Conservation (phyloP, 176 grass and related monocot genomes). For the Oryza australiensis region DNA sequence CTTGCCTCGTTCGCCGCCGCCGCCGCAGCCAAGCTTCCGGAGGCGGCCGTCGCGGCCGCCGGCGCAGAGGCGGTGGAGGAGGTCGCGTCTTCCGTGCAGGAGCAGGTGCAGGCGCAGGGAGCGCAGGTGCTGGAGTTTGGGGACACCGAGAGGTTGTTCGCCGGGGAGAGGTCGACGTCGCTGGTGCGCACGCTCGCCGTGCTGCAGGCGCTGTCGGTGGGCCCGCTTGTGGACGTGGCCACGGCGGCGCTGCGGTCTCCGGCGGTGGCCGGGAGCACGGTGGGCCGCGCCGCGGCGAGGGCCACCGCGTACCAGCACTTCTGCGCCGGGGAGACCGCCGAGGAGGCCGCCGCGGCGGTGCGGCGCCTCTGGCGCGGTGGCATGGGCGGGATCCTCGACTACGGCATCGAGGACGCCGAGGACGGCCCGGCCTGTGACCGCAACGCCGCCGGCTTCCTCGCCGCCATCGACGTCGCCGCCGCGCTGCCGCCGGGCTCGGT, state of each 20-base stretch:
- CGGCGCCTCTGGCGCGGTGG: conserved; percentile 51
- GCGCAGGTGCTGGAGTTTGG: conserved; percentile 39
- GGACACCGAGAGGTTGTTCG: conserved; percentile 70
- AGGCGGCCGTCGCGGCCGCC: conserved; percentile 39
- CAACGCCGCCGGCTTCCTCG: conserved; percentile 61
- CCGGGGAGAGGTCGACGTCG: conserved; percentile 46
- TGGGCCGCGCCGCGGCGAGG: conserved; percentile 40
- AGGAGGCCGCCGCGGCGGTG: conserved; percentile 55
- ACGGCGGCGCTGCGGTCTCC: conserved; percentile 46
- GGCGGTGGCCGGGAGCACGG: conserved; percentile 44
- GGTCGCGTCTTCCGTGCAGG: not conserved
- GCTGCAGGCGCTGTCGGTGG: conserved; percentile 63
- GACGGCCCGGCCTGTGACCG: conserved; percentile 63
- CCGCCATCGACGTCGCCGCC: conserved; percentile 62
- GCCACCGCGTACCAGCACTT: conserved; percentile 72
- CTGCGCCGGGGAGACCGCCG: conserved; percentile 75
- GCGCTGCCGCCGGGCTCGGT: conserved; percentile 63
- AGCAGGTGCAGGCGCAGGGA: not conserved
- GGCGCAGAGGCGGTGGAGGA: conserved; percentile 29
- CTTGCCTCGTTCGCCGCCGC: conserved; percentile 47
- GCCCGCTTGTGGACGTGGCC: conserved; percentile 61
- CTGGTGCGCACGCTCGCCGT: conserved; percentile 61
- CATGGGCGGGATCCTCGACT: conserved; percentile 81
- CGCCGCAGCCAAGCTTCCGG: conserved; percentile 54
- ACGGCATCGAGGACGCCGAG: conserved; percentile 86